Percentiles rank a stretch among this genome's conserved stretches.
These are phyloP conservation scores for Salix suchowensis DNA, from an alignment of 345 rosid species.

Conservation along the genomic window DNA sequence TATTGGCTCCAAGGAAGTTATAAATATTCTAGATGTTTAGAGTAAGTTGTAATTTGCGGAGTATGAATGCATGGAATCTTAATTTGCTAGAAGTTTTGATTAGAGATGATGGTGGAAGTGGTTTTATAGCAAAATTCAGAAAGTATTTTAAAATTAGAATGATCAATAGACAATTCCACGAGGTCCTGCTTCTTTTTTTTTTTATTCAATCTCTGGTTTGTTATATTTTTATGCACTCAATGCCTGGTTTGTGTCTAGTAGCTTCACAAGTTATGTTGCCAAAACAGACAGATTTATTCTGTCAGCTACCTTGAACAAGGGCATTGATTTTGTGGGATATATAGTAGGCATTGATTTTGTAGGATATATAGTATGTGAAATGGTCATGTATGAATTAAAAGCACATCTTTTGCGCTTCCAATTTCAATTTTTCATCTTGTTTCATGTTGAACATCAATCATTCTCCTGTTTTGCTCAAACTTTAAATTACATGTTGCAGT, in stretches of 20 bases:
- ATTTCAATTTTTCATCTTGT: not conserved
- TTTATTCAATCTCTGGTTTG: not conserved
- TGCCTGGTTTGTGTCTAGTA: not conserved
- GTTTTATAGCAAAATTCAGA: not conserved
- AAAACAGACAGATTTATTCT: not conserved
- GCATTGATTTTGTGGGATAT: not conserved
- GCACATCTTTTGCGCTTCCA: not conserved
- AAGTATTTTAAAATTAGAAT: not conserved
- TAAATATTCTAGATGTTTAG: not conserved
- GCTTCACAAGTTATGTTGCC: not conserved
- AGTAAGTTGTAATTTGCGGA: not conserved
- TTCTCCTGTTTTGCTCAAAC: not conserved
- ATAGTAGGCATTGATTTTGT: too few species aligned
- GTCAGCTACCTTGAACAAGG: not conserved
- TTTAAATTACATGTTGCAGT: not conserved
- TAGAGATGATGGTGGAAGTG: not conserved
- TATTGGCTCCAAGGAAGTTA: not conserved
- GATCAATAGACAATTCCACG: not conserved
- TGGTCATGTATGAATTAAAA: not conserved
- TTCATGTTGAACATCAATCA: not conserved
- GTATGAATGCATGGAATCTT: not conserved
- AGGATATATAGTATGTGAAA: not conserved
- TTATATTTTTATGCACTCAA: not conserved
- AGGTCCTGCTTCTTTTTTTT: not conserved
- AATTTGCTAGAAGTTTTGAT: not conserved